Evolutionary conservation across 768 basidiomycete genomes (phyloP), one percentile per base, ranked within the genome.

Genomic region (Hemileccinum impolitum): DNA sequence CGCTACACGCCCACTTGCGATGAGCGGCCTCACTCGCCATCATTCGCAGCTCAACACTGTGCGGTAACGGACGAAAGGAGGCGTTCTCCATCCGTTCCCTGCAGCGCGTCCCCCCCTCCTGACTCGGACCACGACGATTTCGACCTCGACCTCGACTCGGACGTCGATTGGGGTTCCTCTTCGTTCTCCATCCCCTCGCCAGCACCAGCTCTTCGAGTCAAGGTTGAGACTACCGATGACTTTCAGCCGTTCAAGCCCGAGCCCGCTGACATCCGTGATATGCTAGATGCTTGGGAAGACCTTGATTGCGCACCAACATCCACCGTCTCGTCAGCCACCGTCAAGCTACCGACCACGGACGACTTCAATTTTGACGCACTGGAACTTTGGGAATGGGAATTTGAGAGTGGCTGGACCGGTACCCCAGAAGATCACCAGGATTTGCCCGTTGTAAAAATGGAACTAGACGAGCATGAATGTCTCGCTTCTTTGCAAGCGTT

Each of bases 201-300:
- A 14, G 42, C 40, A 18, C 40, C 63, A 19, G 45, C 34, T 17
- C 47, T 53, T 2, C 48, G 36, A 17, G 48, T 63, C n/a, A 62
- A 55, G 40, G 55, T 66, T 11, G 53, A 61, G 50, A 50, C 50
- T 12, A 31, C 39, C 14, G 58, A 70, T 31, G 71, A 70, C 15
- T 48, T 61, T 14, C 61, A 60, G 21, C 57, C 66, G 12, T 48
- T 86, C 52, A 84, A 86, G 63, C 75, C 79, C 53, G 84, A 87
- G 53, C 75, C 77, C 2, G 70, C 69, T 17, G 84, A 87, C 55
- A 76, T 85, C 4, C 77, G 81, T 55, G 78, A 78, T 12, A 76
- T 85, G 68, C 64, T 87, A 38, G 83, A 85, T 48, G 79, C 79
- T 15, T 89, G 85, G 85, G 86, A 87, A 44, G 76, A 78, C 54